phyloP scores from a whole-genome alignment of 106 monocot genomes.

The Chionographis japonica region DNA sequence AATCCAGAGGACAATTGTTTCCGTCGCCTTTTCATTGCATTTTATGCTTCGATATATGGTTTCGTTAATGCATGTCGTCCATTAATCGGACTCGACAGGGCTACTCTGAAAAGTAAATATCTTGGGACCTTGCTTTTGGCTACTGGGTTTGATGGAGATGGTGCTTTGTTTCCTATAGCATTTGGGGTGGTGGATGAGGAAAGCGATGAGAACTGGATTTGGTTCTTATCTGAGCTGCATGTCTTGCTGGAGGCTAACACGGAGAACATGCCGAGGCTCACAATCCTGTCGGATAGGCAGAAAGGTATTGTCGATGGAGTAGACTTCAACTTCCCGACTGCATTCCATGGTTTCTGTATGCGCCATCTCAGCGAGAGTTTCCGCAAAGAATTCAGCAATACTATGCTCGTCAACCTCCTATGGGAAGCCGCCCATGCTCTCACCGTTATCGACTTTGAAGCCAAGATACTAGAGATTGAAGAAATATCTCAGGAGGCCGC shows the following conservation, averaged over 20 bases:
- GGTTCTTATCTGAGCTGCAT: constrained; percentile 92
- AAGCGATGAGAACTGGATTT: constrained; percentile 95
- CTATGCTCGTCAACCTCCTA: constrained; percentile 67
- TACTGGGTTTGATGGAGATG: constrained; percentile 95
- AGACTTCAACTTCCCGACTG: constrained; percentile 93
- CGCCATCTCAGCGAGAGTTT: constrained; percentile 86
- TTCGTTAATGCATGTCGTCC: constrained; percentile 93
- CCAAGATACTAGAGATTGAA: constrained; percentile 90
- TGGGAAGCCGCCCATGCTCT: constrained; percentile 96
- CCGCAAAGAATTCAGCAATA: constrained; percentile 82
- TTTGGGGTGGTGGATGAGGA: constrained; percentile 98
- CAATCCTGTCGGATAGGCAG: constrained; percentile 81
- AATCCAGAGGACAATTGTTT: constrained; percentile 85
- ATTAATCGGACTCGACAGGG: constrained; percentile 84
- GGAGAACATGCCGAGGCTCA: constrained; percentile 96
- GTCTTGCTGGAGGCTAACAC: constrained; percentile 77
- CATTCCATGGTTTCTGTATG: constrained; percentile 98
- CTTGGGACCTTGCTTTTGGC: constrained; percentile 92
- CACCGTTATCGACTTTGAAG: constrained; percentile 83
- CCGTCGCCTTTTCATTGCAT: constrained; percentile 73
- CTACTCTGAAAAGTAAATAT: constrained; percentile 86
- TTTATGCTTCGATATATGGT: constrained; percentile 87
- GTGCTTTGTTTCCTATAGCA: constrained; percentile 89
- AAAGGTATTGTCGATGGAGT: constrained; percentile 92
- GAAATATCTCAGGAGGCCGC: constrained; percentile 87